Percentiles rank a stretch among this genome's conserved stretches.
These are phyloP conservation scores for Phylloporus sp. DNA, from an alignment of 768 basidiomycete species.

Conservation along the genomic window DNA sequence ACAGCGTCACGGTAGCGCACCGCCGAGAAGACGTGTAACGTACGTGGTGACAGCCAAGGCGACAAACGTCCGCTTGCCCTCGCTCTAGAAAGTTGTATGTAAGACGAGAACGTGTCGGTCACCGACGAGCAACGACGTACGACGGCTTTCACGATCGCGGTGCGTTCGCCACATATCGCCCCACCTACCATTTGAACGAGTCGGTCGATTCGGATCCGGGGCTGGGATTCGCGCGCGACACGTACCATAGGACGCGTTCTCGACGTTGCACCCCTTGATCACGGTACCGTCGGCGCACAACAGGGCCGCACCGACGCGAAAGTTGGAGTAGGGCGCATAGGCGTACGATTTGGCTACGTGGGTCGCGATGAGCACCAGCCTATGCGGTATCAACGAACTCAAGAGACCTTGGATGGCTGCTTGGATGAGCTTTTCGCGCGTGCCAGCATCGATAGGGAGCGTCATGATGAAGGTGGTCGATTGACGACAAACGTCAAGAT, in stretches of 20 bases:
- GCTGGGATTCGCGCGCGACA: neutral
- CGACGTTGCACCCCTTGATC: constrained; percentile 85
- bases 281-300: constrained; percentile 64
- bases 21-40: too few relatives aligned
- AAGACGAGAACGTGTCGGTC: neutral
- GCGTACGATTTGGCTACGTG: constrained; percentile 58
- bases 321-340: constrained; percentile 86
- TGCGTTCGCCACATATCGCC: constrained; percentile 91
- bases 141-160: constrained; percentile 90
- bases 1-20: too few relatives aligned
- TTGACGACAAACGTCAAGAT: too few relatives aligned
- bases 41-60: constrained; percentile 81
- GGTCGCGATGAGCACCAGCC: neutral
- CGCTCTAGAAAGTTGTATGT: constrained; percentile 67
- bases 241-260: constrained; percentile 91
- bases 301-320: constrained; percentile 88
- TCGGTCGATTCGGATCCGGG: neutral
- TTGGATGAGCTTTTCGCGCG: constrained; percentile 48
- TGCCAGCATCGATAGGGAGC: constrained; percentile 33
- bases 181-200: constrained; percentile 57
- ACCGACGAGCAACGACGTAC: constrained; percentile 46
- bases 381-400: neutral
- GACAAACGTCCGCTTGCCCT: constrained; percentile 63
- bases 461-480: constrained; percentile 5
- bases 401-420: constrained; percentile 36